Percentiles rank a stretch among this genome's conserved stretches.
phyloP scores from a whole-genome alignment of 2,329 filamentous ascomycete genomes.

The Clonostachys rhizophaga region DNA sequence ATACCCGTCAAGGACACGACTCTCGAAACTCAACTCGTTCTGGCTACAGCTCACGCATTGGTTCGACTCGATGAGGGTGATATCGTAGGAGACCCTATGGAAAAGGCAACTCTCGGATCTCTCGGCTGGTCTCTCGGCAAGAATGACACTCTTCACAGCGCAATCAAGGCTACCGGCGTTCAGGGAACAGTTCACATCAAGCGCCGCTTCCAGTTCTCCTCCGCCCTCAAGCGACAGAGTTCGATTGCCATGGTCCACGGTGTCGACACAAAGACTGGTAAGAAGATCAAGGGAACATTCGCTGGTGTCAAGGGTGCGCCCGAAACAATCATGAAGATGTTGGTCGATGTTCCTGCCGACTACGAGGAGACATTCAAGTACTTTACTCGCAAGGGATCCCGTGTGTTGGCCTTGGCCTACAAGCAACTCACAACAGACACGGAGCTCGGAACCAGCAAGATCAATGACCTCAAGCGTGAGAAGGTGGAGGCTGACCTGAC shows the following conservation, averaged over 20 bases:
- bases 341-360: slow-evolving; percentile 73
- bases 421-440: slow-evolving; percentile 81
- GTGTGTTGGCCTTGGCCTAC: slow-evolving; percentile 90
- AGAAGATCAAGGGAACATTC: slow-evolving; percentile 80
- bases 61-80: slow-evolving; percentile 97
- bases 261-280: slow-evolving; percentile 66
- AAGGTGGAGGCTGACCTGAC: slow-evolving; percentile 78
- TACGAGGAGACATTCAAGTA: slow-evolving; percentile 99
- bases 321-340: slow-evolving; percentile 93
- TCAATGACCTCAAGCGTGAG: slow-evolving; percentile 93
- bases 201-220: slow-evolving; percentile 97
- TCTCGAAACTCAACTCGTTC: slow-evolving; percentile 83
- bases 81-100: slow-evolving; percentile 97
- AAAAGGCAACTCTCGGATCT: slow-evolving; percentile 87
- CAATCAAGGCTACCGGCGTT: slow-evolving; percentile 27
- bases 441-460: slow-evolving; percentile 76
- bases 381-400: slow-evolving; percentile 91
- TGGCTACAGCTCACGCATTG: slow-evolving; percentile 90
- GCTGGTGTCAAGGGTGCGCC: slow-evolving; percentile 95
- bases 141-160: slow-evolving; percentile 76
- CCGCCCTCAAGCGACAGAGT: slow-evolving; percentile 91
- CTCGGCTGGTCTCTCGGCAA: slow-evolving; percentile 91
- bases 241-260: slow-evolving; percentile 81
- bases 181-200: slow-evolving; percentile 85
- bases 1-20: slow-evolving; percentile 65